Conservation (phyloP, 345 rosid genomes). For the Mangifera indica region DNA sequence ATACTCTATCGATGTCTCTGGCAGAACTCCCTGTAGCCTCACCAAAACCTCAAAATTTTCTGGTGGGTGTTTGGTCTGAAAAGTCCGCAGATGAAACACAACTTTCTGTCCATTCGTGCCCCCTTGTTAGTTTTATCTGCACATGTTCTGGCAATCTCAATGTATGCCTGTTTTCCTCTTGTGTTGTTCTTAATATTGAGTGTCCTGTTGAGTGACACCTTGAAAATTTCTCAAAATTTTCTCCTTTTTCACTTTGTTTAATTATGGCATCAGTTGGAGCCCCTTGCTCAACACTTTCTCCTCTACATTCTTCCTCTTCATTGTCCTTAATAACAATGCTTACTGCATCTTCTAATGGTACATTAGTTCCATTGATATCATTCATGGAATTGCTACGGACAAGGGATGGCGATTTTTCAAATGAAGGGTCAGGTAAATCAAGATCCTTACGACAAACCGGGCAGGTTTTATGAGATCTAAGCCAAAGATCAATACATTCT, state of each 20-base stretch:
- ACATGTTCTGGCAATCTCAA: slow-evolving; percentile 61
- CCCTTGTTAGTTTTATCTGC: slow-evolving; percentile 42
- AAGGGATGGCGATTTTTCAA: slow-evolving; percentile 31
- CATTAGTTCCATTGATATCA: slow-evolving; percentile 12
- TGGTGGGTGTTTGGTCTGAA: slow-evolving; percentile 7
- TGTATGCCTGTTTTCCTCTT: slow-evolving; percentile 50
- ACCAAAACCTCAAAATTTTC: slow-evolving; percentile 6
- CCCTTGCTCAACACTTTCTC: slow-evolving; percentile 21
- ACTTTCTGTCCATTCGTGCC: slow-evolving; percentile 54
- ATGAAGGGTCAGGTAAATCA: slow-evolving; percentile 41
- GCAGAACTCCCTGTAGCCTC: slow-evolving; percentile 13
- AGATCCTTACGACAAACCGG: slow-evolving; percentile 82
- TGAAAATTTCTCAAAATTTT: slow-evolving; percentile 38
- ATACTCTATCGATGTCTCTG: slow-evolving; percentile 16
- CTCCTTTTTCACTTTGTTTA: not conserved
- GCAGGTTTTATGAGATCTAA: slow-evolving; percentile 64
- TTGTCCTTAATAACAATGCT: slow-evolving; percentile 41
- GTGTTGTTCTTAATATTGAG: slow-evolving; percentile 39
- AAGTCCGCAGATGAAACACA: slow-evolving; percentile 59
- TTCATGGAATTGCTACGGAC: slow-evolving; percentile 17
- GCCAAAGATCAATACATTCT: slow-evolving; percentile 91
- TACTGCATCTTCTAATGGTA: slow-evolving; percentile 25
- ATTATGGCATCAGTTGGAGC: not conserved
- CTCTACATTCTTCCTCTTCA: slow-evolving; percentile 21
- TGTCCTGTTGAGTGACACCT: slow-evolving; percentile 84